phyloP scores from a whole-genome alignment of 805 yeast species.

The Candida cerambycidarum region DNA sequence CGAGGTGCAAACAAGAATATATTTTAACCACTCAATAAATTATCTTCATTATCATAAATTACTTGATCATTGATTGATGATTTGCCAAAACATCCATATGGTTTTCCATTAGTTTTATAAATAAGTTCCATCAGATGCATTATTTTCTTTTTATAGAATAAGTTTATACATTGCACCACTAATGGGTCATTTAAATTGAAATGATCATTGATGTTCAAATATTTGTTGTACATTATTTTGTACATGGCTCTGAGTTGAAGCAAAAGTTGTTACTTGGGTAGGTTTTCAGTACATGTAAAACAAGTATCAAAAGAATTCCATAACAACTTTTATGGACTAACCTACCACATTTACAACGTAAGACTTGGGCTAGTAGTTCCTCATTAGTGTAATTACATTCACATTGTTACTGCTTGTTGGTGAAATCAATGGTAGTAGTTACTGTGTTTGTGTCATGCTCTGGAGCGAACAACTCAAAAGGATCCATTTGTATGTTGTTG shows the following conservation, averaged over 20 bases:
- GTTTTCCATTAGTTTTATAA: not conserved
- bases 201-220: not conserved
- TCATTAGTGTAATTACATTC: not conserved
- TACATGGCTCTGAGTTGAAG: constrained; percentile 4
- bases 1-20: not conserved
- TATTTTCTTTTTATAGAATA: not conserved
- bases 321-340: constrained; percentile 4
- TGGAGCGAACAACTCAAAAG: no score
- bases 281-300: not conserved
- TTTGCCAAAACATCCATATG: constrained; percentile 1
- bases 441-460: no score
- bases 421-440: not conserved
- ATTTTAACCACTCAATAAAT: not conserved
- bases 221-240: not conserved
- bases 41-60: not conserved
- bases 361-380: not conserved
- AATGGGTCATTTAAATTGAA: constrained; percentile 3
- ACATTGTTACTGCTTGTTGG: not conserved
- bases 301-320: not conserved
- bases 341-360: not conserved
- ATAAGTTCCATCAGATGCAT: not conserved
- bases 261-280: not conserved
- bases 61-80: not conserved
- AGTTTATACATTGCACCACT: not conserved
- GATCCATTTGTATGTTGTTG: no score